These are phyloP conservation scores for Globisporangium takayamanum DNA, from an alignment of 352 stramenopile genomes.

Conservation along the genomic window DNA sequence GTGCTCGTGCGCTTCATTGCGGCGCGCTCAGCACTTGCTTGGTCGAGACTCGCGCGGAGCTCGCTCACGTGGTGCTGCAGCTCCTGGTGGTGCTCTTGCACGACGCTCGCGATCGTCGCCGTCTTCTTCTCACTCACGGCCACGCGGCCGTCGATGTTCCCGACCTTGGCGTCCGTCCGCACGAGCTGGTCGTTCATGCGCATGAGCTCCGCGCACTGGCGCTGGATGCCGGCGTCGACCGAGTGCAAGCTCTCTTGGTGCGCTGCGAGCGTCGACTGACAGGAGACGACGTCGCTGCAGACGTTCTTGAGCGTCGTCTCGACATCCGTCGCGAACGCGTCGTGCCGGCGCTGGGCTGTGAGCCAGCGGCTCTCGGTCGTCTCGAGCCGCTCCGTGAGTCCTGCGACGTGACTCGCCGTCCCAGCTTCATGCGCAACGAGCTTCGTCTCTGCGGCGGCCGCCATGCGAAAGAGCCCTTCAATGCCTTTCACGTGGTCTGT, in stretches of 20 bases:
- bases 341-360: slow-evolving; percentile 13
- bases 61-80: slow-evolving; percentile 22
- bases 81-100: slow-evolving; percentile 46
- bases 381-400: slow-evolving; percentile 21
- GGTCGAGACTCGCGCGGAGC: slow-evolving; percentile 21
- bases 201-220: slow-evolving; percentile 30
- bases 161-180: slow-evolving; percentile 26
- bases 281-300: slow-evolving; percentile 20
- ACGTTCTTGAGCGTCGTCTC: slow-evolving; percentile 28
- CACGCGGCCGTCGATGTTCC: slow-evolving; percentile 32
- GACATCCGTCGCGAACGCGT: slow-evolving; percentile 20
- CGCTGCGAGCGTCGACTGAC: slow-evolving; percentile 18
- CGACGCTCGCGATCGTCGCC: slow-evolving; percentile 16
- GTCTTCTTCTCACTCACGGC: slow-evolving; percentile 41
- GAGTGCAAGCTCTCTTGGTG: slow-evolving; percentile 29
- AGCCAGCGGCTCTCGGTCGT: slow-evolving; percentile 16
- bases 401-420: slow-evolving; percentile 15
- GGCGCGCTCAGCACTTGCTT: slow-evolving; percentile 28
- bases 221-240: slow-evolving; percentile 20
- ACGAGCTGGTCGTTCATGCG: slow-evolving; percentile 21
- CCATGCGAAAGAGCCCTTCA: slow-evolving; percentile 20
- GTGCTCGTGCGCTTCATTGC: slow-evolving; percentile 29
- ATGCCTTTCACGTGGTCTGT: slow-evolving; percentile 24
- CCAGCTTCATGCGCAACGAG: slow-evolving; percentile 23
- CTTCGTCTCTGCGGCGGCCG: not conserved